Conservation (phyloP, 2,329 filamentous ascomycete species). For the Dendryphion nanum region DNA sequence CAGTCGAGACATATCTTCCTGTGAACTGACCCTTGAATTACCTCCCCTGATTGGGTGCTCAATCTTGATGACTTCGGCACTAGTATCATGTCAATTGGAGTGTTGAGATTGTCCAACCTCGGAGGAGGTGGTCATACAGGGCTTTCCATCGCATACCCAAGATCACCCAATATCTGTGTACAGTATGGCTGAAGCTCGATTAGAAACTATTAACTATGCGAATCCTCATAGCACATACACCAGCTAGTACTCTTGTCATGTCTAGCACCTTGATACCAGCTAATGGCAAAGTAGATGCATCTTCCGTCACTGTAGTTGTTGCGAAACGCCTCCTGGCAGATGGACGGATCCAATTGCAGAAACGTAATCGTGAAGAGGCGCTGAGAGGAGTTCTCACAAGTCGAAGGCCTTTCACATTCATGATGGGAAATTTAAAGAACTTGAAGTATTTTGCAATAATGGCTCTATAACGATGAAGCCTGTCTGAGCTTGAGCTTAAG, state of each 20-base stretch:
- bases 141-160: constrained; percentile 66
- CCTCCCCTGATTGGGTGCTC: constrained; percentile 70
- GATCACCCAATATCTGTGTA: constrained; percentile 92
- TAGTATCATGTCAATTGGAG: constrained; percentile 39
- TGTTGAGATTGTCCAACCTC: constrained; percentile 21
- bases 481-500: too few relatives aligned
- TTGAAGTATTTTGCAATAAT: too few relatives aligned
- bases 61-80: constrained; percentile 95
- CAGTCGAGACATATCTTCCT: too few relatives aligned
- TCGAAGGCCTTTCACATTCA: too few relatives aligned
- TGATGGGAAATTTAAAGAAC: too few relatives aligned
- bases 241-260: constrained; percentile 94
- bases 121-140: constrained; percentile 34
- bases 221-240: constrained; percentile 58
- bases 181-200: constrained; percentile 73
- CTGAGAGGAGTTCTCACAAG: too few relatives aligned
- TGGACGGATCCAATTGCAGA: background rate
- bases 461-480: too few relatives aligned
- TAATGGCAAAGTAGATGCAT: constrained; percentile 59
- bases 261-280: constrained; percentile 87
- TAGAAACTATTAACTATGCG: constrained; percentile 12
- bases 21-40: too few relatives aligned
- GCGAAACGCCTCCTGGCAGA: background rate
- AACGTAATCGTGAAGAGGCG: background rate
- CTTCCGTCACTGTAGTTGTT: background rate